A percentile compares a stretch with the other conserved stretches of the same genome.
phyloP scores from a whole-genome alignment of 1,284 basidiomycete genomes.

The Tilletia caries region DNA sequence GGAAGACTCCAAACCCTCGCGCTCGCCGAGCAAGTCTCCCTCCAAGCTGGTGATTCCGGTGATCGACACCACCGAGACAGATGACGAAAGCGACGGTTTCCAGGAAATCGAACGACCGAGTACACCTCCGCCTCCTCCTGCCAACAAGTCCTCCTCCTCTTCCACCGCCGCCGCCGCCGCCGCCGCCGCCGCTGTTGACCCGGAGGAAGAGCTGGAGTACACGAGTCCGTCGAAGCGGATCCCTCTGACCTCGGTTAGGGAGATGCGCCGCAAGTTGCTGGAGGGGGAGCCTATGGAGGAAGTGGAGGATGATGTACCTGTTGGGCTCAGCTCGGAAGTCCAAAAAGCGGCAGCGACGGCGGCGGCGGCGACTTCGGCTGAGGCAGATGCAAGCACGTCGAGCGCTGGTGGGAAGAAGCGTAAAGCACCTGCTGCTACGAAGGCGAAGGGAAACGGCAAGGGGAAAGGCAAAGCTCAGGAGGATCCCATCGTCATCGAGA shows the following conservation, averaged over 20 bases:
- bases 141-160: too few relatives aligned
- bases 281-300: background rate
- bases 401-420: background rate
- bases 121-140: too few relatives aligned
- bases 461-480: background rate
- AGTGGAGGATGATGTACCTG: too few relatives aligned
- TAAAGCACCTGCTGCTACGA: background rate
- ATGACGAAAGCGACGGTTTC: too few relatives aligned
- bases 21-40: too few relatives aligned
- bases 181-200: too few relatives aligned
- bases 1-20: too few relatives aligned
- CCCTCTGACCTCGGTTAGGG: background rate
- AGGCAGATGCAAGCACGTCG: background rate
- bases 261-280: background rate
- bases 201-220: constrained; percentile 1
- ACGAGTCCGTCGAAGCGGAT: background rate
- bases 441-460: background rate
- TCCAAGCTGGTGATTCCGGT: too few relatives aligned
- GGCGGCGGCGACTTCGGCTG: background rate
- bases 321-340: background rate
- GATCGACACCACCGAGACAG: too few relatives aligned
- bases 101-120: too few relatives aligned
- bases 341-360: background rate
- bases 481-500: background rate
- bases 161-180: too few relatives aligned